Evolutionary conservation across 352 stramenopile species (phyloP).

Genomic region (Paralagenidium karlingii): DNA sequence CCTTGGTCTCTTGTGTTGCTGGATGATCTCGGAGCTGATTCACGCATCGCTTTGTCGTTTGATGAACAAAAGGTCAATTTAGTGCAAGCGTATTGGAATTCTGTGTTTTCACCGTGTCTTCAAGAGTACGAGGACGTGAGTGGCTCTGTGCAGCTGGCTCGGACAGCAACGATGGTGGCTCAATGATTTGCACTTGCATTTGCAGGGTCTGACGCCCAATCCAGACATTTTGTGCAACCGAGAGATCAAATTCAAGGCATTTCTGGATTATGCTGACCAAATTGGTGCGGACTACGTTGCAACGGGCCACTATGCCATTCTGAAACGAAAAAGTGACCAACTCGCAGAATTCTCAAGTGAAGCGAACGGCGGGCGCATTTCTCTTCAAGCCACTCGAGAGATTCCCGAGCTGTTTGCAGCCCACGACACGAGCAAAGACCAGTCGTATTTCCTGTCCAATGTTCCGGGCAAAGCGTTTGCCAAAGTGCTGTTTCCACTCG

Average conservation of each 20-base stretch:
- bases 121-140: constrained; percentile 60
- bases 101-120: constrained; percentile 95
- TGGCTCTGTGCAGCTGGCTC: not conserved
- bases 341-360: too few species aligned
- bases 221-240: constrained; percentile 95
- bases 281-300: constrained; percentile 87
- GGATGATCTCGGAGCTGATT: too few species aligned
- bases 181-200: not conserved
- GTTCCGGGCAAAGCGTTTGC: constrained; percentile 53
- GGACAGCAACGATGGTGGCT: not conserved
- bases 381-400: not conserved
- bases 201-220: constrained; percentile 81
- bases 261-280: constrained; percentile 84
- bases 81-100: constrained; percentile 95
- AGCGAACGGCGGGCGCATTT: not conserved
- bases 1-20: too few species aligned
- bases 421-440: constrained; percentile 87
- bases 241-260: constrained; percentile 97
- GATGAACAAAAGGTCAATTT: constrained; percentile 79
- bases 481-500: constrained; percentile 92
- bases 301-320: constrained; percentile 92
- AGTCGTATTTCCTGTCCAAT: constrained; percentile 95
- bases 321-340: constrained; percentile 23
- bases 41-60: too few species aligned
- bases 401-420: constrained; percentile 69